Conservation (phyloP, 1,284 basidiomycete species). For the Sporisorium iseilematis-ciliati region DNA sequence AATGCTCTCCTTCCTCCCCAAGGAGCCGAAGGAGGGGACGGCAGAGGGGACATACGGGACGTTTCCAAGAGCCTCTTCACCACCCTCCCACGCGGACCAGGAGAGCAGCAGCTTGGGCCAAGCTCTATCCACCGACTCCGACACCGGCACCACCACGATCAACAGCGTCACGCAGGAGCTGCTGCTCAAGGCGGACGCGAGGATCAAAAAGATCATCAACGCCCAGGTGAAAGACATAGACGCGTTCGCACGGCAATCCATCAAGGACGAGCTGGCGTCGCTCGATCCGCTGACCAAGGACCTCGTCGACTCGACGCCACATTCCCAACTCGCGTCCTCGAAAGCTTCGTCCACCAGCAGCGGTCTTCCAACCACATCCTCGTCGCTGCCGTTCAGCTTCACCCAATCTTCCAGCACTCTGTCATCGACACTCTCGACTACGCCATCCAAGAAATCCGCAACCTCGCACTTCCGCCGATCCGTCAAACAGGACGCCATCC, state of each 20-base stretch:
- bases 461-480: conserved; percentile 19
- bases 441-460: conserved; percentile 6
- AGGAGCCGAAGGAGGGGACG: conserved; percentile 4
- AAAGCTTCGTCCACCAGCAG: not conserved
- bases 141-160: conserved; percentile 6
- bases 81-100: conserved; percentile 18
- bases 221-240: conserved; percentile 58
- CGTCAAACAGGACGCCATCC: not conserved
- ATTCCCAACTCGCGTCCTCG: not conserved
- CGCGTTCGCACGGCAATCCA: conserved; percentile 47
- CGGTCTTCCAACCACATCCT: conserved; percentile 19
- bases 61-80: conserved; percentile 15
- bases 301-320: not conserved
- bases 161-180: conserved; percentile 45
- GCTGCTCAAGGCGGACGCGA: conserved; percentile 56
- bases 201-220: conserved; percentile 54
- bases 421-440: not conserved
- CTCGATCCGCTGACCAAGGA: conserved; percentile 51
- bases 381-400: conserved; percentile 21
- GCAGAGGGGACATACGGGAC: conserved; percentile 5
- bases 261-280: conserved; percentile 55
- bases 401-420: not conserved
- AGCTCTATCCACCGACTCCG: conserved; percentile 6
- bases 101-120: conserved; percentile 26
- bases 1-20: conserved; percentile 45